Evolutionary conservation across 345 rosid genomes (phyloP), one percentile per base, ranked within the genome.

Genomic region (Populus euphratica): DNA sequence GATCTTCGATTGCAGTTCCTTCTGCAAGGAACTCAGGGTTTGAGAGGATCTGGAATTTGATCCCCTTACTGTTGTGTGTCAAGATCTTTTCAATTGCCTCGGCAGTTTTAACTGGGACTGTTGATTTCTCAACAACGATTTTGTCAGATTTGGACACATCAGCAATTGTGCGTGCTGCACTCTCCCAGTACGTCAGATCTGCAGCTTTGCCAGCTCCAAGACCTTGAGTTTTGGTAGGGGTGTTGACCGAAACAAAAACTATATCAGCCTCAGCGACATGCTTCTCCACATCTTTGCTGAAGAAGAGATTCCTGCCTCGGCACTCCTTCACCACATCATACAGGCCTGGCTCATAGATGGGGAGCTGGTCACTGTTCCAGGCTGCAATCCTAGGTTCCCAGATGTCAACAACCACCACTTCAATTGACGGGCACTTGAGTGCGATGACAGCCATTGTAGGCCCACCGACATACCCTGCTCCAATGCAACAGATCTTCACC

Each of bases 401-500:
- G 83, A 93, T 93, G 76, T 93, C 98, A 65, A 93, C 98, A 70
- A 93, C 98, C 18, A 84, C 98, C 75, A 93, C 97, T 83, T 93
- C 94, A 81, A 94, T 86, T 13, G 88, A 80, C 12, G 98, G 96
- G 81, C 98, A 94, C 85, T 94, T 94, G 1, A 91, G 90, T 29
- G 98, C 98, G 79, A 94, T 94, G 66, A 94, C 93, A 0, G 98
- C 98, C 98, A 94, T 94, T 62, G 98, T 92, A 2, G 98, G 98
- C 65, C 98, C 98, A 18, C 98, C 98, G 1, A 94, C 98, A 81
- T 94, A 94, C 12, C 98, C 98, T 68, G 98, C 98, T 83, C 98
- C 98, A 72, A 94, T 94, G 82, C 98, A 94, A 73, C 97, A 94
- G 80, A 94, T 89, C 90, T 94, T 94, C 92, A 94, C 98, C 98